Percentiles rank a stretch among this genome's conserved stretches.
phyloP scores from a whole-genome alignment of 2,329 filamentous ascomycete genomes.

The Penicillium sp. region DNA sequence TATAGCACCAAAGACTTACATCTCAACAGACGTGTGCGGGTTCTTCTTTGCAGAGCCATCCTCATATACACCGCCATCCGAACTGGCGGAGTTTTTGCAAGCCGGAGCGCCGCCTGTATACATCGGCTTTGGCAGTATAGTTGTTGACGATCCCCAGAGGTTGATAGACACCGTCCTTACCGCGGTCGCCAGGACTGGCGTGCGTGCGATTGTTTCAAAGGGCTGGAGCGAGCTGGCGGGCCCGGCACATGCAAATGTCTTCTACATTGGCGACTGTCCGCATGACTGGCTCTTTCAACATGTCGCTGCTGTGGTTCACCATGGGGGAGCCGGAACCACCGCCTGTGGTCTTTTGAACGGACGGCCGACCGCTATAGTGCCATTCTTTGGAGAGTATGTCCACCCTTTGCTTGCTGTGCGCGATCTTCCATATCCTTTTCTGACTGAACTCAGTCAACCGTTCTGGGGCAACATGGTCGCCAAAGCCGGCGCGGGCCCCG shows the following conservation, averaged over 20 bases:
- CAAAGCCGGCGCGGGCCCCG: slow-evolving; percentile 65
- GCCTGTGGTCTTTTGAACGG: slow-evolving; percentile 68
- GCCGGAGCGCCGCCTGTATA: slow-evolving; percentile 51
- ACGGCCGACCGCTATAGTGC: slow-evolving; percentile 74
- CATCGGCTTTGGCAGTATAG: slow-evolving; percentile 56
- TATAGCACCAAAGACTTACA: neutral
- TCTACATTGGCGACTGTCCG: slow-evolving; percentile 53
- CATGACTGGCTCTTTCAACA: slow-evolving; percentile 58
- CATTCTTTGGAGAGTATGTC: slow-evolving; percentile 72
- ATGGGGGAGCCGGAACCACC: slow-evolving; percentile 57
- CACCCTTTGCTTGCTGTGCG: neutral
- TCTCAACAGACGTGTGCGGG: slow-evolving; percentile 35
- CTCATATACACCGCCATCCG: slow-evolving; percentile 36
- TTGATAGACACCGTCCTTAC: slow-evolving; percentile 47
- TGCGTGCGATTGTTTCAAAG: slow-evolving; percentile 52
- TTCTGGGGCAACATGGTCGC: slow-evolving; percentile 79
- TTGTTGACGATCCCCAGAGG: slow-evolving; percentile 48
- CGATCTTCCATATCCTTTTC: neutral
- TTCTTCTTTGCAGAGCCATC: slow-evolving; percentile 42
- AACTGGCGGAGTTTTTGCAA: slow-evolving; percentile 44
- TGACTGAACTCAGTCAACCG: too few relatives aligned
- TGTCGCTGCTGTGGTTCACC: slow-evolving; percentile 55
- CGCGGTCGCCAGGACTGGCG: slow-evolving; percentile 47
- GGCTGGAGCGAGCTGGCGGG: slow-evolving; percentile 50
- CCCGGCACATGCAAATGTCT: slow-evolving; percentile 35